Conservation (phyloP, 23 red algal species). For the Agarophyton chilense region DNA sequence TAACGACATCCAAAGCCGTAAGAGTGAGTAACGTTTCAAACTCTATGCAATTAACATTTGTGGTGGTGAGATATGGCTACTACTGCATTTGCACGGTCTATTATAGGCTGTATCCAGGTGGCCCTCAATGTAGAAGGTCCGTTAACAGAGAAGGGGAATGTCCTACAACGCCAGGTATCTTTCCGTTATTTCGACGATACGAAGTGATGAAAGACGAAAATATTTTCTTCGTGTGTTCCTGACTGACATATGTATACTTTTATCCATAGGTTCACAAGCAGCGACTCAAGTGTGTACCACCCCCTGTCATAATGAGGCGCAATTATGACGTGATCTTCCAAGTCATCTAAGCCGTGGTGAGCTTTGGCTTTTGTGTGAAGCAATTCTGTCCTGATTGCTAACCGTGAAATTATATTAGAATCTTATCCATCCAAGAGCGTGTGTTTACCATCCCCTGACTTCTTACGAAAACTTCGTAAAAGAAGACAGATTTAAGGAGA, state of each 20-base stretch:
- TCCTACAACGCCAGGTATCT: slow-evolving; percentile 24
- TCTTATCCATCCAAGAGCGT: not conserved
- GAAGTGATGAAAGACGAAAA: slow-evolving; percentile 51
- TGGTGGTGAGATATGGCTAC: slow-evolving; percentile 48
- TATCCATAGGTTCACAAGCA: slow-evolving; percentile 51
- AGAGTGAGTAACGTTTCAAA: slow-evolving; percentile 57
- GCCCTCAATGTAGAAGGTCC: slow-evolving; percentile 37
- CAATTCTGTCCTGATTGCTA: not conserved
- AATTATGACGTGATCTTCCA: slow-evolving; percentile 55
- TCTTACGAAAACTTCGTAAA: not conserved
- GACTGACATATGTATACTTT: slow-evolving; percentile 17
- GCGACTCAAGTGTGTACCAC: slow-evolving; percentile 20
- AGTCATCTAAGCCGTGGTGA: not conserved
- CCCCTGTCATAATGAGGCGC: slow-evolving; percentile 32
- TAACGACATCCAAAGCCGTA: slow-evolving; percentile 57
- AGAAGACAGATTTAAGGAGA: not conserved
- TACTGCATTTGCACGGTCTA: slow-evolving; percentile 47
- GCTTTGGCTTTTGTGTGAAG: not conserved
- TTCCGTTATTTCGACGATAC: slow-evolving; percentile 14
- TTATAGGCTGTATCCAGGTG: slow-evolving; percentile 33
- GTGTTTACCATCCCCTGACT: slow-evolving; percentile 30
- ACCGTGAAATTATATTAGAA: not conserved
- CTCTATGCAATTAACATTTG: slow-evolving; percentile 20
- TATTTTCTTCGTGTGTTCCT: not conserved
- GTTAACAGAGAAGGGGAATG: slow-evolving; percentile 40